These are phyloP conservation scores for Elsinoe fawcettii DNA, from an alignment of 2,329 filamentous ascomycete species.

Conservation along the genomic window DNA sequence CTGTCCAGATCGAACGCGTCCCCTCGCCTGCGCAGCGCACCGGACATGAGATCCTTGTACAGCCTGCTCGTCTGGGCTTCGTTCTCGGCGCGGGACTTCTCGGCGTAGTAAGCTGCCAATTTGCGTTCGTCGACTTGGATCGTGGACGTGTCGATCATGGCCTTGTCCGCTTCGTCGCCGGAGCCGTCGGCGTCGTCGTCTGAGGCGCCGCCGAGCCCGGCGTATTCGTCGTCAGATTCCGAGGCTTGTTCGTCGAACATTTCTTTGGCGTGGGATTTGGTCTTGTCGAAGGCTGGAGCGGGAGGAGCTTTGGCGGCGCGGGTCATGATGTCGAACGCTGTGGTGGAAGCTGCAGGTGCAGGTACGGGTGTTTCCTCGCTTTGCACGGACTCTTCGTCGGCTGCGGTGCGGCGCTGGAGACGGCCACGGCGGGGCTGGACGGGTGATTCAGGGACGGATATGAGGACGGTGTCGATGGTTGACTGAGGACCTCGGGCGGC, in stretches of 20 bases:
- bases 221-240: constrained; percentile 97
- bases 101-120: constrained; percentile 80
- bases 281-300: constrained; percentile 62
- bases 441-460: constrained; percentile 56
- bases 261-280: constrained; percentile 76
- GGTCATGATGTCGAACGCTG: constrained; percentile 64
- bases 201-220: constrained; percentile 80
- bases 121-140: constrained; percentile 72
- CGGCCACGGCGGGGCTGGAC: constrained; percentile 48
- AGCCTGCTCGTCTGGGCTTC: constrained; percentile 86
- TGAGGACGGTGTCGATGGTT: constrained; percentile 62
- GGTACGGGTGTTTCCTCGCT: constrained; percentile 28
- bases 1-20: constrained; percentile 63
- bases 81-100: constrained; percentile 70
- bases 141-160: constrained; percentile 80
- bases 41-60: constrained; percentile 86
- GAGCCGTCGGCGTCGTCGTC: constrained; percentile 77
- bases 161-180: constrained; percentile 64
- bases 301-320: constrained; percentile 52
- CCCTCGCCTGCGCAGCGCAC: constrained; percentile 67
- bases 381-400: constrained; percentile 36
- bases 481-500: constrained; percentile 55
- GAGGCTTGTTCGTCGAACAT: constrained; percentile 91
- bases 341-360: constrained; percentile 31
- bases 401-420: constrained; percentile 30